phyloP scores from a whole-genome alignment of 192 early-diverging fungal genomes.

The Thoreauomyces humboldtii region DNA sequence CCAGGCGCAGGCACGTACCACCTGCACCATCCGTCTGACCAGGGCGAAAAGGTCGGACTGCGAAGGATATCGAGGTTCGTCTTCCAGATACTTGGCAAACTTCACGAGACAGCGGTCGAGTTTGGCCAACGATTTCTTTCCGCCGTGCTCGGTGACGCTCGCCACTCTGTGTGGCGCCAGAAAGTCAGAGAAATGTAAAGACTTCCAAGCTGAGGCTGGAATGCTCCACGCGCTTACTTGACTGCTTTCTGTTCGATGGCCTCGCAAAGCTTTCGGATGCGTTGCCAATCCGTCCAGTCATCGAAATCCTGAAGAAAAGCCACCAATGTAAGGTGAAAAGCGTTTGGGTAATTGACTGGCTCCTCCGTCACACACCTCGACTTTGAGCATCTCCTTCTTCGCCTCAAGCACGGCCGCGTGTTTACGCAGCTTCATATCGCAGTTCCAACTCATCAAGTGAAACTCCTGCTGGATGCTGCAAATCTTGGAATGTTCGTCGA shows the following conservation, averaged over 20 bases:
- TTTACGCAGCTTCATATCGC: slow-evolving; percentile 63
- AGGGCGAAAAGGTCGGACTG: slow-evolving; percentile 28
- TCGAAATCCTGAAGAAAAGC: slow-evolving; percentile 21
- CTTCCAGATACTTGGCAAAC: slow-evolving; percentile 18
- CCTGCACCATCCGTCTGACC: slow-evolving; percentile 19
- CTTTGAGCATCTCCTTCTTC: slow-evolving; percentile 49
- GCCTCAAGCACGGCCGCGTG: slow-evolving; percentile 48
- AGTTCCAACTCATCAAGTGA: slow-evolving; percentile 44
- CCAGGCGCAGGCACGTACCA: slow-evolving; percentile 30
- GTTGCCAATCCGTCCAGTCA: slow-evolving; percentile 35
- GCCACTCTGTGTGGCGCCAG: slow-evolving; percentile 9
- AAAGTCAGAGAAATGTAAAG: neutral
- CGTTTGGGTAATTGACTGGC: no score
- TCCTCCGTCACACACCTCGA: slow-evolving; percentile 49
- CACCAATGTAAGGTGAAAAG: no score
- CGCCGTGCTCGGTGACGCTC: slow-evolving; percentile 26
- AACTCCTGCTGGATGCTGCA: slow-evolving; percentile 73
- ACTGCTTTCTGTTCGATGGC: slow-evolving; percentile 26
- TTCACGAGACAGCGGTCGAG: slow-evolving; percentile 27
- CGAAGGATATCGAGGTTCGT: slow-evolving; percentile 12
- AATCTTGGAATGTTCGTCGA: slow-evolving; percentile 76
- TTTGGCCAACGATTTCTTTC: slow-evolving; percentile 31
- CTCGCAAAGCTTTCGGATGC: slow-evolving; percentile 33
- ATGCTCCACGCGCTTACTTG: slow-evolving; percentile 1
- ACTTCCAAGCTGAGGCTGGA: no score